Percentiles rank a stretch among this genome's conserved stretches.
phyloP scores from a whole-genome alignment of 441 rosid genomes.

The Euphorbia corollata region DNA sequence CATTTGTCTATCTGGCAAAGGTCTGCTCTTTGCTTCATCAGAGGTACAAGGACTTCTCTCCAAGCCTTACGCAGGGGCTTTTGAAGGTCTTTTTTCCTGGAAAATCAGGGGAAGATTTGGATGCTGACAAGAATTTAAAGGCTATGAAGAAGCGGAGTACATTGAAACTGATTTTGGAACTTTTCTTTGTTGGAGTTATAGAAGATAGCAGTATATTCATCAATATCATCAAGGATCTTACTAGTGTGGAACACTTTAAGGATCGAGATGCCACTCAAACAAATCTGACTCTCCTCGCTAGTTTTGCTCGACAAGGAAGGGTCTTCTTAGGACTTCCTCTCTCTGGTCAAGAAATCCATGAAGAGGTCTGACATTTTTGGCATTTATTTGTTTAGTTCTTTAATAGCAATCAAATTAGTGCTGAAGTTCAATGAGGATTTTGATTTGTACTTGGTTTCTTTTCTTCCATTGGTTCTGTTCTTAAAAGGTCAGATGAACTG shows the following conservation, averaged over 20 bases:
- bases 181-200: conserved; percentile 83
- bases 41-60: conserved; percentile 88
- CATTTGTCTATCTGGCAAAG: conserved; percentile 36
- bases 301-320: conserved; percentile 98
- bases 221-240: conserved; percentile 88
- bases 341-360: conserved; percentile 69
- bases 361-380: conserved; percentile 46
- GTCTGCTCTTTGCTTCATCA: conserved; percentile 96
- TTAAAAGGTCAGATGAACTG: neutral
- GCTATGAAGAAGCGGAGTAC: conserved; percentile 96
- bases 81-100: conserved; percentile 88
- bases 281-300: conserved; percentile 86
- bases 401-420: neutral
- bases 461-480: neutral
- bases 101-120: conserved; percentile 81
- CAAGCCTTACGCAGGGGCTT: conserved; percentile 80
- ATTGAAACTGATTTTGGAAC: conserved; percentile 81
- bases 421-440: conserved; percentile 2
- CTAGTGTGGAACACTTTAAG: conserved; percentile 70
- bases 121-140: conserved; percentile 70
- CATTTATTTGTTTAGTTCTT: neutral
- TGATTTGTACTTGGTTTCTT: neutral
- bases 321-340: conserved; percentile 76
- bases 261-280: conserved; percentile 91
- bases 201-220: conserved; percentile 71